These are phyloP conservation scores for Trichophyton simii DNA, from an alignment of 2,329 filamentous ascomycete genomes.

Conservation along the genomic window DNA sequence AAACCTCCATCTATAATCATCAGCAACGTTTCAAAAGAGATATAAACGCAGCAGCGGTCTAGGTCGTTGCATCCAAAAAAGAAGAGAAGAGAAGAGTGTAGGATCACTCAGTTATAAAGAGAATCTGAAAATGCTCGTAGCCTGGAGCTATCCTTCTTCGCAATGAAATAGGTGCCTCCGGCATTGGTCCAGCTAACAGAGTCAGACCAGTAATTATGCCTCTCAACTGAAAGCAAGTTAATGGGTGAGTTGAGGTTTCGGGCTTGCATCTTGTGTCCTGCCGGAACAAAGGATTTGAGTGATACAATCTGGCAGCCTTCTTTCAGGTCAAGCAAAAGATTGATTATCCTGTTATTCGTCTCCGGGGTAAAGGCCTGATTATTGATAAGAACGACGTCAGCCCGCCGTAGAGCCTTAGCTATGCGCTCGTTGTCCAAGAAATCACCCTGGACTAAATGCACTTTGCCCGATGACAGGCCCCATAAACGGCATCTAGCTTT, in stretches of 20 bases:
- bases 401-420: slow-evolving; percentile 59
- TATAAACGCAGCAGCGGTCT: background rate
- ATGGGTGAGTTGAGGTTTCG: slow-evolving; percentile 69
- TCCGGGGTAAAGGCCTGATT: slow-evolving; percentile 90
- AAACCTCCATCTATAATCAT: background rate
- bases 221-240: slow-evolving; percentile 66
- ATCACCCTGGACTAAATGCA: slow-evolving; percentile 70
- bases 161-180: slow-evolving; percentile 77
- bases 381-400: slow-evolving; percentile 94
- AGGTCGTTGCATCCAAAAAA: slow-evolving; percentile 1
- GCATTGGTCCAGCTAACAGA: slow-evolving; percentile 84
- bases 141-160: slow-evolving; percentile 56
- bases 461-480: slow-evolving; percentile 68
- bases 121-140: slow-evolving; percentile 34
- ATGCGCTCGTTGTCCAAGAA: slow-evolving; percentile 66
- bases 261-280: slow-evolving; percentile 59
- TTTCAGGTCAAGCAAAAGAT: slow-evolving; percentile 89
- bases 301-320: slow-evolving; percentile 81
- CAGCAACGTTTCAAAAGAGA: background rate
- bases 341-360: slow-evolving; percentile 71
- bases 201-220: slow-evolving; percentile 55
- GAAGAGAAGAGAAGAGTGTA: background rate
- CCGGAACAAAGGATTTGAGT: slow-evolving; percentile 78
- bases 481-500: slow-evolving; percentile 73
- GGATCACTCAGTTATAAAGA: background rate